Evolutionary conservation across 441 rosid species (phyloP), one percentile per base, ranked within the genome.

Genomic region (Erodium trifolium): DNA sequence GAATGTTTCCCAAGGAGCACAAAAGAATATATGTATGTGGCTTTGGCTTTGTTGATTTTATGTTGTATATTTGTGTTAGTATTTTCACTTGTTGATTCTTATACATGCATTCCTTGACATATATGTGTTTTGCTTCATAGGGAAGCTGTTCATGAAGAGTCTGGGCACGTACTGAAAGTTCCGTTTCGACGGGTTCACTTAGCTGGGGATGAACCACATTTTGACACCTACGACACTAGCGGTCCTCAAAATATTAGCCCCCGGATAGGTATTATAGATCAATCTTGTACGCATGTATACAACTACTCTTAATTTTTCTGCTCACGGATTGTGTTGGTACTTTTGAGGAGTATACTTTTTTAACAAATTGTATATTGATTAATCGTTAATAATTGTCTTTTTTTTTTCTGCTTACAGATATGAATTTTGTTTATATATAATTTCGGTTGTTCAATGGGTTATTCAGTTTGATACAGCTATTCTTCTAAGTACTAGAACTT

Each of bases 1-100:
- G 79, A 92, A 76, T 94, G 99, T 47, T 94, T 94, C 68, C 98
- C 99, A 2, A 88, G 79, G 72, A 92, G 99, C 88, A 79, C 98
- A 8, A 94, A 92, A 73, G 91, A 90, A 63, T 51, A 71, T 79
- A 81, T 78, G 98, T 91, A 13, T 5, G 53, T 23, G 27, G 27
- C 27, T 23, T 23, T 66, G n/a, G 37, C 14, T 34, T 34, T 37
- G 35, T 34, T n/a, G 37, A 49, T 2, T 0, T 27, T 51, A 27
- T 34, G 23, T 67, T 59, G 31, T 59, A 34, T 34, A 18, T 5
- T 1, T 31, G 1, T 13, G 3, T 13, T 0, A n/a, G 70, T 49
- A 47, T 47, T 47, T 47, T 13, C 4, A 9, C n/a, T 47, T 11
- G 53, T 47, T 47, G 14, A 11, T 47, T 47, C 53, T 11, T 14